Evolutionary conservation across 2,329 filamentous ascomycete species (phyloP).

Genomic region (Neocucurbitaria cava): DNA sequence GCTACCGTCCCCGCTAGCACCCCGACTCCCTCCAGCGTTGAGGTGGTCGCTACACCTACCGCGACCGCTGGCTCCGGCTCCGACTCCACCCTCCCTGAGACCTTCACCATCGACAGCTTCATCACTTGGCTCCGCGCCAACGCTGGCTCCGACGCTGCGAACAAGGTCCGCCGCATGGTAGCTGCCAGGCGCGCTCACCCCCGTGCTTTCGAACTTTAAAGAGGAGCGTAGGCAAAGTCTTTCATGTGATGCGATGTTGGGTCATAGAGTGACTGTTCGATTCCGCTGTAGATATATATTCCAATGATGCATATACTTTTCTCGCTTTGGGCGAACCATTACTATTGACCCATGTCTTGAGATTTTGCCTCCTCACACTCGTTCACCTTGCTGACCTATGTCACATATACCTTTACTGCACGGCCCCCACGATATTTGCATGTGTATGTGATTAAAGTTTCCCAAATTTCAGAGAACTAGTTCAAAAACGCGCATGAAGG

Average conservation of each 20-base stretch:
- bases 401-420: too few species aligned
- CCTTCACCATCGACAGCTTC: constrained; percentile 45
- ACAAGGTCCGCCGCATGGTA: constrained; percentile 34
- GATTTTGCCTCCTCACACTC: too few species aligned
- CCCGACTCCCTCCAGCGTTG: constrained; percentile 14
- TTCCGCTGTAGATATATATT: constrained; percentile 42
- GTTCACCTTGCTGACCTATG: too few species aligned
- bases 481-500: too few species aligned
- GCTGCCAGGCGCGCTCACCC: constrained; percentile 33
- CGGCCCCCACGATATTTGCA: too few species aligned
- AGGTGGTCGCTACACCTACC: constrained; percentile 11
- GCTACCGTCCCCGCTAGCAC: constrained; percentile 13
- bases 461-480: too few species aligned
- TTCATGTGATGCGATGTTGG: constrained; percentile 2
- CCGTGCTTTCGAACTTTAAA: constrained; percentile 36
- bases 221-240: not conserved
- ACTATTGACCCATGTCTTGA: too few species aligned
- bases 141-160: constrained; percentile 26
- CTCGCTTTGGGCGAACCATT: not conserved
- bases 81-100: constrained; percentile 30
- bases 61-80: constrained; percentile 16
- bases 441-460: too few species aligned
- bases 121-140: constrained; percentile 41
- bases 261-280: constrained; percentile 19
- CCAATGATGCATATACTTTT: constrained; percentile 27